Conservation (phyloP, 768 basidiomycete species). For the Suillus variegatus region DNA sequence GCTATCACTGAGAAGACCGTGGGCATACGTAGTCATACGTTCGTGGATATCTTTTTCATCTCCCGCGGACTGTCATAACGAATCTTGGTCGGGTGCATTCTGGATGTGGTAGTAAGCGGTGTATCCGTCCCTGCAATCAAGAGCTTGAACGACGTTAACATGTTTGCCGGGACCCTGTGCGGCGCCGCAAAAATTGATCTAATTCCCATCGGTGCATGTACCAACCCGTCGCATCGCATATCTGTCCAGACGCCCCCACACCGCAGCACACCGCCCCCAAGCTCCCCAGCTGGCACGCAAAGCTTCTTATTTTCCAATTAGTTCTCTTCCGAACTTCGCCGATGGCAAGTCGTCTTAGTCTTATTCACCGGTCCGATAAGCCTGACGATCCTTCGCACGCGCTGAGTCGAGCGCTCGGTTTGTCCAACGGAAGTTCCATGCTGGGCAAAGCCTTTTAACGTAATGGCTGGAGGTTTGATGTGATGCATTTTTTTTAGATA, state of each 20-base stretch:
- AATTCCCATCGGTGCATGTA: constrained; percentile 3
- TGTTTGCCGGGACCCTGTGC: constrained; percentile 10
- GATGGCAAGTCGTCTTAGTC: neutral
- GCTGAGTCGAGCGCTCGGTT: neutral
- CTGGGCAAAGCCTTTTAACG: neutral
- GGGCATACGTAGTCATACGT: constrained; percentile 1
- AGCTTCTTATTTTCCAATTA: neutral
- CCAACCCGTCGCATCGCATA: neutral
- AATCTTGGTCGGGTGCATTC: constrained; percentile 9
- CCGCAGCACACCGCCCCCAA: constrained; percentile 3
- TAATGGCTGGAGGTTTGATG: neutral
- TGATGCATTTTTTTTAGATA: neutral
- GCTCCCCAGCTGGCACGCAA: constrained; percentile 1
- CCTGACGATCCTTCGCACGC: constrained; percentile 11
- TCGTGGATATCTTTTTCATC: neutral
- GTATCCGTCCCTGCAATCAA: constrained; percentile 12
- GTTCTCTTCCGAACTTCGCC: neutral
- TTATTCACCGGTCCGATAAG: constrained; percentile 11
- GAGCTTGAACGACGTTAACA: constrained; percentile 6
- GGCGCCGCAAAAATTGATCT: neutral
- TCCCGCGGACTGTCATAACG: constrained; percentile 14
- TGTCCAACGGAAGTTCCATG: neutral
- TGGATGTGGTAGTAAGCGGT: constrained; percentile 6
- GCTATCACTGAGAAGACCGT: constrained; percentile 6
- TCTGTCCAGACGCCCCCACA: neutral